These are phyloP conservation scores for Coniferiporia sulphurascens DNA, from an alignment of 1,284 basidiomycete species.

Conservation along the genomic window DNA sequence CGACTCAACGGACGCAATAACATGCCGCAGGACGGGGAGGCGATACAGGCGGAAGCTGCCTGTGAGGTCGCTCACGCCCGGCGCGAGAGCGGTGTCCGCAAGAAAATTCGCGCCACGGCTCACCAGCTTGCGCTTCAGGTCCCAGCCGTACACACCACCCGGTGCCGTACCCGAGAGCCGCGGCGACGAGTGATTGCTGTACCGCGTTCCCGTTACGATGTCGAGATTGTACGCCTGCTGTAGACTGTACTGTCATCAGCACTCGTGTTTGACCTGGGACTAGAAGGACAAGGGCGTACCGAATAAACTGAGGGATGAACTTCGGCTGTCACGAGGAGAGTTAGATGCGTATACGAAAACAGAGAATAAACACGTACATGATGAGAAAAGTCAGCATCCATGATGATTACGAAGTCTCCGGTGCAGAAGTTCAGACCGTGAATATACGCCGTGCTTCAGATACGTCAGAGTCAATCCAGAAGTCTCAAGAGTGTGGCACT, in stretches of 20 bases:
- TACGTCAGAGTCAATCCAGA: background rate
- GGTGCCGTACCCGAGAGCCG: slow-evolving; percentile 46
- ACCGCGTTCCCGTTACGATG: slow-evolving; percentile 91
- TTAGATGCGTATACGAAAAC: background rate
- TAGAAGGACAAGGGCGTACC: slow-evolving; percentile 36
- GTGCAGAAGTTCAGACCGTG: slow-evolving; percentile 85
- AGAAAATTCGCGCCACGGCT: slow-evolving; percentile 84
- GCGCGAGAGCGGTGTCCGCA: slow-evolving; percentile 75
- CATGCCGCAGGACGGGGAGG: slow-evolving; percentile 67
- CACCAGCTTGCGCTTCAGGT: slow-evolving; percentile 81
- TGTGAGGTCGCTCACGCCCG: slow-evolving; percentile 83
- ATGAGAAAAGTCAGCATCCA: slow-evolving; percentile 96
- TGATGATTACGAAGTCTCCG: slow-evolving; percentile 94
- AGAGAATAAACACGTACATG: slow-evolving; percentile 52
- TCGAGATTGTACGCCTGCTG: slow-evolving; percentile 80
- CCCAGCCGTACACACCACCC: slow-evolving; percentile 88
- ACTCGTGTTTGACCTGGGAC: slow-evolving; percentile 8
- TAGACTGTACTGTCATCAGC: slow-evolving; percentile 39
- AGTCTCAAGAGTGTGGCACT: slow-evolving; percentile 16
- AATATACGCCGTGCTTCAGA: slow-evolving; percentile 82
- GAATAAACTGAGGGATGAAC: slow-evolving; percentile 86
- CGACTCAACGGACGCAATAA: slow-evolving; percentile 79
- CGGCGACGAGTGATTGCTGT: slow-evolving; percentile 55
- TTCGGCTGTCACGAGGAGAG: slow-evolving; percentile 55
- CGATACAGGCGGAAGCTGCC: slow-evolving; percentile 88